Conservation (phyloP, 1,284 basidiomycete species). For the Bjerkandera adusta region DNA sequence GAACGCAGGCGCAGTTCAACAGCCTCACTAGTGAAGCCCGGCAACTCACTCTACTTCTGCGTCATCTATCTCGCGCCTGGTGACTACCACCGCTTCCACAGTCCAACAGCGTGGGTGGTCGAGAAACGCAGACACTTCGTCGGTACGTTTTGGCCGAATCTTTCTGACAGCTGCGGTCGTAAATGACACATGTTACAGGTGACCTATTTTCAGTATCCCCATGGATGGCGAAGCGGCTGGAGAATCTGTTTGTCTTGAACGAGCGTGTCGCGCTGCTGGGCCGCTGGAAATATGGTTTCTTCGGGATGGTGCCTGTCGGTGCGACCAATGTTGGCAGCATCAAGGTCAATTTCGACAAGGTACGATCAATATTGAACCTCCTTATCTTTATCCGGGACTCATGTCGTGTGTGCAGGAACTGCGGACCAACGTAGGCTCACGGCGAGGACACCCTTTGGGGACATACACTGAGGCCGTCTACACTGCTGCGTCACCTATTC, state of each 20-base stretch:
- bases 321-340: constrained; percentile 99
- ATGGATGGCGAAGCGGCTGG: constrained; percentile 89
- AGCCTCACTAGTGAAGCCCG: constrained; percentile 52
- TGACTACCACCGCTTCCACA: constrained; percentile 98
- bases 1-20: constrained; percentile 40
- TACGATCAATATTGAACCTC: constrained; percentile 29
- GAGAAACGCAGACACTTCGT: constrained; percentile 95
- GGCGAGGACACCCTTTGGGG: constrained; percentile 77
- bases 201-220: constrained; percentile 97
- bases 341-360: constrained; percentile 94
- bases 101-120: constrained; percentile 95
- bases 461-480: constrained; percentile 94
- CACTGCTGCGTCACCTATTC: constrained; percentile 72
- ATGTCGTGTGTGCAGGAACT: constrained; percentile 48
- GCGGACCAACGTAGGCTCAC: constrained; percentile 73
- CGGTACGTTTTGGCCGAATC: constrained; percentile 44
- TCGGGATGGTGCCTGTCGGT: constrained; percentile 96
- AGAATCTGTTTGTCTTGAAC: constrained; percentile 95
- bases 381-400: neutral
- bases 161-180: neutral
- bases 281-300: constrained; percentile 95
- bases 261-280: constrained; percentile 97
- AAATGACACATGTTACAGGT: constrained; percentile 38
- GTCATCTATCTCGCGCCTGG: constrained; percentile 98
- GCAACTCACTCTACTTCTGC: constrained; percentile 86